Base-by-base conservation (phyloP, 1,139 yeast genomes). In the Protomyces arabidopsidicola region DNA sequence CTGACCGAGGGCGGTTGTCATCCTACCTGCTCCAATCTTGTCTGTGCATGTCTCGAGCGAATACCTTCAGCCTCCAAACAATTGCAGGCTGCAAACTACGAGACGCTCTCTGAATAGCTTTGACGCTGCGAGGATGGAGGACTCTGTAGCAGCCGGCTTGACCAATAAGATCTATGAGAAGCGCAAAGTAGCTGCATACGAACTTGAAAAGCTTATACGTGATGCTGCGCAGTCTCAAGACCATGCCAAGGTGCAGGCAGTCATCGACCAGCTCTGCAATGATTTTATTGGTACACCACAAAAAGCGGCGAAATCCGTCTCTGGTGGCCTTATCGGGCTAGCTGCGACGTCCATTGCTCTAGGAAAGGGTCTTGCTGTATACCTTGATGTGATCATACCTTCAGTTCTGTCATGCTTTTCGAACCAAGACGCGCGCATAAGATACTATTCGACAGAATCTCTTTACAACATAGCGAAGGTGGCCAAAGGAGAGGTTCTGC, bases 361-460 rank as follows among this genome's bases (percentile, higher is more conserved):
- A 58, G 91, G 95, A 0, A 85, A 81, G 63, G 45, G 35, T 52
- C 50, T 51, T 58, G 84, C 89, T 22, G 72, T 80, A 67, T 93
- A 90, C 71, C 77, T 95, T 62, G 95, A 90, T 66, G 89, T 86
- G 65, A 91, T 95, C 67, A 84, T 93, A 66, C 95, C 89, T 66
- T 97, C 99, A 0, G 96, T 95, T 18, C 79, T 95, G 70, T 95
- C 97, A 0, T 93, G 98, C 67, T 95, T 95, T 74, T 91, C 96
- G 63, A 98, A 95, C 72, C 96, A 95, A 66, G 97, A 95, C 72
- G 95, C 97, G 10, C 82, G 96, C 68, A 98, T 95, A 8, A 80
- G 99, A 62, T 95, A 95, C 71, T 95, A 91, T 74, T 98, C 98
- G 0, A 93, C 98, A 76, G 99, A 95, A 73, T 88, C 96, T 53